These are phyloP conservation scores for Carex sylvatica DNA, from an alignment of 202 grass and related monocot species.

Conservation along the genomic window DNA sequence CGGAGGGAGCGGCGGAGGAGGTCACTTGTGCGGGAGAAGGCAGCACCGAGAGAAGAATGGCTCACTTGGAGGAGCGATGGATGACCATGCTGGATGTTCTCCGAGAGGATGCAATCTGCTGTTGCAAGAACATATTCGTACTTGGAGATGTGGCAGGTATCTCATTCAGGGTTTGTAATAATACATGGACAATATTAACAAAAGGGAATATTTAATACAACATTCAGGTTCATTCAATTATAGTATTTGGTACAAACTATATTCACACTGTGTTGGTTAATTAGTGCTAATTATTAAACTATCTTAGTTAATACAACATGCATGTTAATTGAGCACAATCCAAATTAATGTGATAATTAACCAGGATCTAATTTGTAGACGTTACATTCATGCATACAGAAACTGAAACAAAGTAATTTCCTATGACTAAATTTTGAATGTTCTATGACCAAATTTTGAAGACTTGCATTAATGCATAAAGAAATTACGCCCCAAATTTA, in stretches of 20 bases:
- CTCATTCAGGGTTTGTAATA: conserved; percentile 29
- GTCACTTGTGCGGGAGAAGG: conserved; percentile 35
- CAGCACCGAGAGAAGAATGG: conserved; percentile 20
- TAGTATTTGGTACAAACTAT: neutral
- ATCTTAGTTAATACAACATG: no score
- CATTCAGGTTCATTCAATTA: neutral
- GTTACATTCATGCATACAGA: no score
- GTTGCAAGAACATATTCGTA: conserved; percentile 35
- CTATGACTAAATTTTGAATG: no score
- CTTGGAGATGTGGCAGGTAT: conserved; percentile 32
- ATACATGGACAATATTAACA: neutral
- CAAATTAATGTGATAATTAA: neutral
- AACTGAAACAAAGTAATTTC: no score
- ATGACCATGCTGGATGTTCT: conserved; percentile 35
- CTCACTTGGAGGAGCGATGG: conserved; percentile 30
- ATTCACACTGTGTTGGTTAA: neutral
- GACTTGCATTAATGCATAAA: no score
- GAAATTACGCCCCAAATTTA: no score
- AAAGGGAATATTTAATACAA: neutral
- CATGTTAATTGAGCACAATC: neutral
- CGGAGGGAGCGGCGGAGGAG: conserved; percentile 35
- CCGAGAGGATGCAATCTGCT: conserved; percentile 29
- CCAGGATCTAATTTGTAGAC: neutral
- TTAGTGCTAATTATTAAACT: neutral
- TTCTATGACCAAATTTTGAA: no score